phyloP scores from a whole-genome alignment of 495 filamentous ascomycete genomes.

The Lepraria neglecta region DNA sequence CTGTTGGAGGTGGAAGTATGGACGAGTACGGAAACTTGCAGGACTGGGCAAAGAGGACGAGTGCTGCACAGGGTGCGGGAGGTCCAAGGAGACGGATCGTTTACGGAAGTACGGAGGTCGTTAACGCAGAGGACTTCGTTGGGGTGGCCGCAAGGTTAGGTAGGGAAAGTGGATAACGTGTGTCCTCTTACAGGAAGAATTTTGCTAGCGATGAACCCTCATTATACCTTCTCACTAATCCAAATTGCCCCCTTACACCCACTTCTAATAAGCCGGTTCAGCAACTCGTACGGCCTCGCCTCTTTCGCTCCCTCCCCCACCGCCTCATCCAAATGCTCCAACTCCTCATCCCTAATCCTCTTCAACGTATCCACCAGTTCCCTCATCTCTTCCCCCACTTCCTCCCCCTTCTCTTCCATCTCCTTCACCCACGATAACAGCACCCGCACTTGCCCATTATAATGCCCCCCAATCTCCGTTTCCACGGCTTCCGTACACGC shows the following conservation, averaged over 20 bases:
- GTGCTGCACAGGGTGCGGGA: constrained; percentile 35
- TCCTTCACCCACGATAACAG: constrained; percentile 73
- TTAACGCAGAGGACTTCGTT: constrained; percentile 87
- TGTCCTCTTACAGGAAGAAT: background rate
- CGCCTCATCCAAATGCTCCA: constrained; percentile 94
- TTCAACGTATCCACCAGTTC: constrained; percentile 68
- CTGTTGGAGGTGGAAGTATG: constrained; percentile 95
- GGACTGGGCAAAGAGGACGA: constrained; percentile 83
- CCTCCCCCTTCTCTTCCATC: constrained; percentile 58
- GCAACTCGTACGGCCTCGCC: constrained; percentile 77
- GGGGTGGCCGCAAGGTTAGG: constrained; percentile 74
- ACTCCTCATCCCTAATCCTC: constrained; percentile 86
- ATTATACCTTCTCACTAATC: constrained; percentile 74
- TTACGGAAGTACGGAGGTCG: constrained; percentile 91
- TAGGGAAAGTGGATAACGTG: constrained; percentile 44
- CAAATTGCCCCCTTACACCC: constrained; percentile 91
- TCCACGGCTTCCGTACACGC: constrained; percentile 98
- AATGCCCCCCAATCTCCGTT: constrained; percentile 94
- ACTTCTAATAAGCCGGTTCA: constrained; percentile 80
- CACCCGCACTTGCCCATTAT: constrained; percentile 81
- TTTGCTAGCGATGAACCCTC: background rate
- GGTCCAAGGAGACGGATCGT: constrained; percentile 66
- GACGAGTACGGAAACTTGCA: constrained; percentile 98
- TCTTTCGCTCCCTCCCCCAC: constrained; percentile 86
- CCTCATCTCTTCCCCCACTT: constrained; percentile 69